These are phyloP conservation scores for Talaromyces sp. DNA, from an alignment of 2,329 filamentous ascomycete genomes.

Conservation along the genomic window DNA sequence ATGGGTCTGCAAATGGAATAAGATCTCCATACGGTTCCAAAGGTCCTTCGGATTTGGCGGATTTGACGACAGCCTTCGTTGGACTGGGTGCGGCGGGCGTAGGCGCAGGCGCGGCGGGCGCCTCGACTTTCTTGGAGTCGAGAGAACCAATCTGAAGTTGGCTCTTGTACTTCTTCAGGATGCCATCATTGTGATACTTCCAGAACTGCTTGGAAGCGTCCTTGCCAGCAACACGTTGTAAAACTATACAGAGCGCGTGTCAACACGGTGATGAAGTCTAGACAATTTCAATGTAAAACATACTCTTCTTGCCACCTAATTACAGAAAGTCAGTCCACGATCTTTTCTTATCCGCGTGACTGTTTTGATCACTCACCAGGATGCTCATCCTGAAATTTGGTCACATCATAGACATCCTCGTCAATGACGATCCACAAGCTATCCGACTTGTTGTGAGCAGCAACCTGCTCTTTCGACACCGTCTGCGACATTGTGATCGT, in stretches of 20 bases:
- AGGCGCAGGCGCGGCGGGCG: conserved; percentile 50
- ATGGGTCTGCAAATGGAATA: conserved; percentile 87
- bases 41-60: conserved; percentile 61
- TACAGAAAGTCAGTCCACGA: conserved; percentile 7
- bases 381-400: conserved; percentile 80
- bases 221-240: conserved; percentile 62
- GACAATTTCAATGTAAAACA: conserved; percentile 22
- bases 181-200: conserved; percentile 61
- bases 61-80: conserved; percentile 50
- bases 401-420: conserved; percentile 92
- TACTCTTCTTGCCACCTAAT: conserved; percentile 68
- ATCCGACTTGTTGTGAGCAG: conserved; percentile 83
- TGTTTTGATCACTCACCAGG: conserved; percentile 46
- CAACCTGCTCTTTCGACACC: conserved; percentile 79
- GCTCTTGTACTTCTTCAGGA: conserved; percentile 60
- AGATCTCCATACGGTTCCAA: conserved; percentile 81
- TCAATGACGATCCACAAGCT: conserved; percentile 88
- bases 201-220: conserved; percentile 67
- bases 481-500: conserved; percentile 71
- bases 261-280: not conserved
- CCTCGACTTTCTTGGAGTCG: conserved; percentile 71
- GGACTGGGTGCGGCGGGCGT: conserved; percentile 49
- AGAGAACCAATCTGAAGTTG: conserved; percentile 67
- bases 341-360: not conserved
- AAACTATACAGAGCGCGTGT: conserved; percentile 42